These are phyloP conservation scores for Coemansia sp. DNA, from an alignment of 192 early-diverging fungal genomes.

Conservation along the genomic window DNA sequence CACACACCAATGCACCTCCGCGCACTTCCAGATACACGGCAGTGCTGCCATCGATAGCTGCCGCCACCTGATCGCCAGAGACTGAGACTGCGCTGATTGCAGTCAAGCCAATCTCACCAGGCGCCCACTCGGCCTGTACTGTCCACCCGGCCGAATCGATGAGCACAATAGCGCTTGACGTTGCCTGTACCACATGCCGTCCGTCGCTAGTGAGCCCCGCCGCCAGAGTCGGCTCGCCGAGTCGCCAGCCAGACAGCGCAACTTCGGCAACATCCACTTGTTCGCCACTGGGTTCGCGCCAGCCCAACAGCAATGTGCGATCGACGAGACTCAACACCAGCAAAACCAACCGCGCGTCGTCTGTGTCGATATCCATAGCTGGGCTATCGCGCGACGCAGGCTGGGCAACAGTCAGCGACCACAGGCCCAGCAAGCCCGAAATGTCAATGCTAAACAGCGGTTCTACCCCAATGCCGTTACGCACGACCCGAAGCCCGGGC, in stretches of 20 bases:
- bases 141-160: conserved; percentile 37
- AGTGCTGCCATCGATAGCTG: conserved; percentile 57
- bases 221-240: conserved; percentile 32
- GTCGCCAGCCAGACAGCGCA: conserved; percentile 33
- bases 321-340: conserved; percentile 26
- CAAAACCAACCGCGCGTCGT: conserved; percentile 20
- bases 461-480: conserved; percentile 87
- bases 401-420: conserved; percentile 60
- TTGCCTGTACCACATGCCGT: conserved; percentile 61
- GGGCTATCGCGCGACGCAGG: neutral
- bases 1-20: conserved; percentile 20
- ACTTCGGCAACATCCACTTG: conserved; percentile 52
- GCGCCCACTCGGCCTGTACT: conserved; percentile 56
- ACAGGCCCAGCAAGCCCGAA: conserved; percentile 68
- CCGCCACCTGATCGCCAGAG: conserved; percentile 55
- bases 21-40: conserved; percentile 63
- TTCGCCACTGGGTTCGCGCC: conserved; percentile 29
- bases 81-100: conserved; percentile 59
- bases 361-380: conserved; percentile 5
- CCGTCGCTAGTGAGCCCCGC: conserved; percentile 13
- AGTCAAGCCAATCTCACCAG: conserved; percentile 11
- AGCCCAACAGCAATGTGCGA: conserved; percentile 32
- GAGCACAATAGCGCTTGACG: conserved; percentile 53
- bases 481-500: conserved; percentile 77
- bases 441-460: conserved; percentile 60